A percentile compares a stretch with the other conserved stretches of the same genome.
Conservation (phyloP, 2,329 filamentous ascomycete genomes). For the Neoascochyta sp. region DNA sequence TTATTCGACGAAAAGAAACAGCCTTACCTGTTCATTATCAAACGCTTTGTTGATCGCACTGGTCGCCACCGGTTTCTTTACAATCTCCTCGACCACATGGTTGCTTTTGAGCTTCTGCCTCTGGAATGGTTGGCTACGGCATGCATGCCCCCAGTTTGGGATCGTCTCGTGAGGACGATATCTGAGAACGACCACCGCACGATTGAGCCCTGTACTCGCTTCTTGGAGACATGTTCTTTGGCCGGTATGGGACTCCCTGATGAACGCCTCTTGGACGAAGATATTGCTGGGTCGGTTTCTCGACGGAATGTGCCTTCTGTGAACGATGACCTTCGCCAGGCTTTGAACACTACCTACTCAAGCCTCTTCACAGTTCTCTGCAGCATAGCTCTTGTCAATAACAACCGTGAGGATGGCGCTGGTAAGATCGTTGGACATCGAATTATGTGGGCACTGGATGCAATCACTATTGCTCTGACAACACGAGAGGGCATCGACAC, state of each 20-base stretch:
- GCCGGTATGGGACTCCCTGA: constrained; percentile 29
- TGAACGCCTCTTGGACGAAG: constrained; percentile 18
- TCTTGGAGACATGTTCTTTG: constrained; percentile 29
- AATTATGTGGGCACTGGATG: constrained; percentile 24
- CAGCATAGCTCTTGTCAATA: constrained; percentile 30
- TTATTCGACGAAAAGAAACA: constrained; percentile 26
- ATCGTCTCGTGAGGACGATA: constrained; percentile 31
- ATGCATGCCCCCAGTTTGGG: constrained; percentile 35
- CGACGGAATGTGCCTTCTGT: constrained; percentile 24
- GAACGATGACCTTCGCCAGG: constrained; percentile 28
- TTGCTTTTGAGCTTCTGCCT: constrained; percentile 33
- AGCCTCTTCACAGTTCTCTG: constrained; percentile 34
- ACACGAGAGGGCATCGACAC: constrained; percentile 19
- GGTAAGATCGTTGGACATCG: constrained; percentile 12
- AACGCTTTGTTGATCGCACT: constrained; percentile 25
- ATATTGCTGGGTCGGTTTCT: constrained; percentile 13
- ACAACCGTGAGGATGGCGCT: constrained; percentile 13
- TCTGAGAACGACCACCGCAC: constrained; percentile 27
- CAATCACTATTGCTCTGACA: constrained; percentile 22
- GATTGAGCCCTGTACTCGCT: constrained; percentile 21
- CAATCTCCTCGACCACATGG: constrained; percentile 32
- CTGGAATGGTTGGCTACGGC: constrained; percentile 40
- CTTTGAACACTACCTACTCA: constrained; percentile 34
- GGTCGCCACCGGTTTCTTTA: constrained; percentile 34
- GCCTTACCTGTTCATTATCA: constrained; percentile 25